phyloP scores from a whole-genome alignment of 495 filamentous ascomycete genomes.

The Margaritispora aquatica region DNA sequence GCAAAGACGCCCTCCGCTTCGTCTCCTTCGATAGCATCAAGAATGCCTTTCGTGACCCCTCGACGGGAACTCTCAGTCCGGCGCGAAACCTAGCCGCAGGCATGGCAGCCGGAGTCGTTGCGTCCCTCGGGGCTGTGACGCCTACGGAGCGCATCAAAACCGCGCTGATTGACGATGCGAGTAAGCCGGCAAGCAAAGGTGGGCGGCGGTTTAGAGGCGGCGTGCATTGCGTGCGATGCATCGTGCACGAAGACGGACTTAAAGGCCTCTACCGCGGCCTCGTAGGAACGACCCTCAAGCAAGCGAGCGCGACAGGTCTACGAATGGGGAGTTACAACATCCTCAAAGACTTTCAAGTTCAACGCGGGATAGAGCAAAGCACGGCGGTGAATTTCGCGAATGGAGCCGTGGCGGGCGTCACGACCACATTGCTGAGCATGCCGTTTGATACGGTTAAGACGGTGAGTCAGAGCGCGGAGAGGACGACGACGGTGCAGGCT shows the following conservation, averaged over 20 bases:
- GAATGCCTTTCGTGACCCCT: slow-evolving; percentile 48
- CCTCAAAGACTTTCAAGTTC: slow-evolving; percentile 52
- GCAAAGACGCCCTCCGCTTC: slow-evolving; percentile 62
- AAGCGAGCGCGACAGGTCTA: slow-evolving; percentile 56
- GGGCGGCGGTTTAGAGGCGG: slow-evolving; percentile 43
- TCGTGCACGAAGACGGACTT: slow-evolving; percentile 45
- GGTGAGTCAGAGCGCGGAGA: slow-evolving; percentile 49
- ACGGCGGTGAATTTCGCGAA: slow-evolving; percentile 50
- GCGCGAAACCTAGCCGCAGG: slow-evolving; percentile 51
- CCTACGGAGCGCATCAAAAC: slow-evolving; percentile 65
- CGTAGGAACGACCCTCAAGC: slow-evolving; percentile 59
- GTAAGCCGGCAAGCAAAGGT: too few relatives aligned
- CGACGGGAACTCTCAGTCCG: slow-evolving; percentile 48
- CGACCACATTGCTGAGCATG: slow-evolving; percentile 58
- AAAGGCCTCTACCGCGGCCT: slow-evolving; percentile 56
- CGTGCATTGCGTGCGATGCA: slow-evolving; percentile 40
- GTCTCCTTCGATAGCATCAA: slow-evolving; percentile 61
- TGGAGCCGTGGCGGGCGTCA: slow-evolving; percentile 50
- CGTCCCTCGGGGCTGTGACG: slow-evolving; percentile 54
- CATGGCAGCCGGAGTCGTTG: slow-evolving; percentile 55
- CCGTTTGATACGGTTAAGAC: slow-evolving; percentile 67
- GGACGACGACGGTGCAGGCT: slow-evolving; percentile 46
- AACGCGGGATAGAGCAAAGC: slow-evolving; percentile 29
- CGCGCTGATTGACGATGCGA: slow-evolving; percentile 62
- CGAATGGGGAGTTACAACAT: slow-evolving; percentile 64